Base-by-base conservation (phyloP, 441 rosid species). In the Adansonia gregorii region DNA sequence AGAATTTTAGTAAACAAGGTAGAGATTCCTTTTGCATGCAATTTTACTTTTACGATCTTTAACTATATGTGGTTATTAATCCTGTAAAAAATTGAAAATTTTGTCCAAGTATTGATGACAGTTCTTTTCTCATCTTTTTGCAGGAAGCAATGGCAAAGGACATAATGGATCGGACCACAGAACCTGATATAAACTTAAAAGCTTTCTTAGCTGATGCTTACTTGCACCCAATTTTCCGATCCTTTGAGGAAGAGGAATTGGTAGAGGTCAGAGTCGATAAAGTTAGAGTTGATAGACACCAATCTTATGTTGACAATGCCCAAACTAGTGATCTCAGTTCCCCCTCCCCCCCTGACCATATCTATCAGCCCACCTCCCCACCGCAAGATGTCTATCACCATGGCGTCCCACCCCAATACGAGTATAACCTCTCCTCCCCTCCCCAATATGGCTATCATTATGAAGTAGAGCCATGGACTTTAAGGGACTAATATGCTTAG, bases 91-190 rank as follows among this genome's bases (percentile, higher is more conserved):
- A 52, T 52, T 17, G 35, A 27, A 8, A 69, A 56, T 19, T 73
- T 59, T 22, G 10, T 45, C 48, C 9, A 8, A 48, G 15, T 22
- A 58, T 64, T 54, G 70, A 79, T 60, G 15, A 56, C 67, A 19
- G 65, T 54, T 46, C 51, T 43, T 43, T 68, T 76, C 45, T 72
- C 10, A 52, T 77, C 45, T 43, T 27, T 67, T 51, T 78, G 55
- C 91, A 95, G 99, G 99, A 95, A 76, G 99, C 99, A 74, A 91
- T 92, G 97, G 89, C 90, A 2, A 95, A 92, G 80, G 99, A 95
- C 82, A 72, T 87, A 19, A 31, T 71, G 54, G 99, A 92, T 72
- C 80, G 67, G 65, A 86, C 88, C 20, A 84, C 86, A 61, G 97
- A 92, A 80, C 85, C 91, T 7, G 87, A 86, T 51, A 22, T 88